These are phyloP conservation scores for Pleurotus eryngii DNA, from an alignment of 768 basidiomycete species.

Conservation along the genomic window DNA sequence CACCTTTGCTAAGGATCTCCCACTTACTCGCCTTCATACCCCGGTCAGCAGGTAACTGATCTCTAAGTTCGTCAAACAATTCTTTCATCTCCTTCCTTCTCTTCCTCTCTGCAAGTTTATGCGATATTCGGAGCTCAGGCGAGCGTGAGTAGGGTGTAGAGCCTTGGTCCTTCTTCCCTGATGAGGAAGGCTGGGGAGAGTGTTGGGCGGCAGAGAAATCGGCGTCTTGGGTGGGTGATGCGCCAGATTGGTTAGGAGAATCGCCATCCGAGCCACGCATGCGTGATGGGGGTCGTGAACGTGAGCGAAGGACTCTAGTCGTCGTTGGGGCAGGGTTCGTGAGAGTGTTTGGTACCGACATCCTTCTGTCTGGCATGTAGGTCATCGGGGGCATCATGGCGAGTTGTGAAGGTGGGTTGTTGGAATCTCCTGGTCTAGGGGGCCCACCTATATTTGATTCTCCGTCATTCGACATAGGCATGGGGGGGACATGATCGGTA, in stretches of 20 bases:
- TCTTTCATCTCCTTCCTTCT: slow-evolving; percentile 99
- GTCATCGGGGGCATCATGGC: slow-evolving; percentile 56
- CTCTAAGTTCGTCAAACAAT: slow-evolving; percentile 92
- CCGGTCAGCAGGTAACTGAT: slow-evolving; percentile 86
- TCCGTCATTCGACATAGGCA: slow-evolving; percentile 42
- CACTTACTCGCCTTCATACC: slow-evolving; percentile 98
- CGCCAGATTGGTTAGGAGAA: slow-evolving; percentile 28
- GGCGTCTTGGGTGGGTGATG: slow-evolving; percentile 41
- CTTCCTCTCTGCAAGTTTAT: slow-evolving; percentile 97
- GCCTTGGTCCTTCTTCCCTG: slow-evolving; percentile 41
- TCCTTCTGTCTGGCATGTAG: slow-evolving; percentile 65
- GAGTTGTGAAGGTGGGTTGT: slow-evolving; percentile 27
- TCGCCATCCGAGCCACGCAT: slow-evolving; percentile 40
- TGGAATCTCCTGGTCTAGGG: slow-evolving; percentile 48
- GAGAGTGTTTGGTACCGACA: slow-evolving; percentile 69
- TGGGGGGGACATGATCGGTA: slow-evolving; percentile 27
- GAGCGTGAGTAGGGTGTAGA: slow-evolving; percentile 90
- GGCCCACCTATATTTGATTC: slow-evolving; percentile 40
- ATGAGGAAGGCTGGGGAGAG: slow-evolving; percentile 31
- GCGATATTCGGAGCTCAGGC: slow-evolving; percentile 90
- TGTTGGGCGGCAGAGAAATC: slow-evolving; percentile 31
- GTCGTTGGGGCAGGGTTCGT: slow-evolving; percentile 37
- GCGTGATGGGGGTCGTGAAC: slow-evolving; percentile 72
- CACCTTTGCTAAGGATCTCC: slow-evolving; percentile 98
- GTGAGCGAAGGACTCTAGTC: slow-evolving; percentile 56